phyloP scores from a whole-genome alignment of 768 basidiomycete genomes.

The Hypsizygus marmoreus region DNA sequence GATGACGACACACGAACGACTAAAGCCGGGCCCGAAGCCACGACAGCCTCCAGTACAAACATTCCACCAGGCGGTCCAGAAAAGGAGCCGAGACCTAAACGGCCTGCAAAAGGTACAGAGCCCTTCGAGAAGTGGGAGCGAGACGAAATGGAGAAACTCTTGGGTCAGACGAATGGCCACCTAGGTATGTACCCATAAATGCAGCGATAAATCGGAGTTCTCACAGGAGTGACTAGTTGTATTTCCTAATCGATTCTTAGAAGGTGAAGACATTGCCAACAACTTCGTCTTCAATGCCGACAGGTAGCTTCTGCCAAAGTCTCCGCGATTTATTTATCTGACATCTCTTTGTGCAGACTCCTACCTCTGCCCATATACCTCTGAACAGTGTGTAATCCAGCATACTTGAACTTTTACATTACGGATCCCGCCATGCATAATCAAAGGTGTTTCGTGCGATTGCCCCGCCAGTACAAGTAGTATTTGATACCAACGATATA shows the following conservation, averaged over 20 bases:
- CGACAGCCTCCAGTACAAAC: slow-evolving; percentile 26
- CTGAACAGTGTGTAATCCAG: slow-evolving; percentile 24
- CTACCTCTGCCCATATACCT: slow-evolving; percentile 77
- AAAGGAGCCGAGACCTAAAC: slow-evolving; percentile 40
- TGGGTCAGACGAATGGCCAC: slow-evolving; percentile 80
- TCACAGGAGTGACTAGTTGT: slow-evolving; percentile 75
- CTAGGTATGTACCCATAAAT: slow-evolving; percentile 59
- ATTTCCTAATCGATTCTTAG: slow-evolving; percentile 84
- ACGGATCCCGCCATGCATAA: no score
- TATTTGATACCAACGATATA: no score
- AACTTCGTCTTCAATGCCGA: slow-evolving; percentile 95
- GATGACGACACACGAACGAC: slow-evolving; percentile 22
- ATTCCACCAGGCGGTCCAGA: slow-evolving; percentile 22
- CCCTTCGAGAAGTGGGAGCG: slow-evolving; percentile 82
- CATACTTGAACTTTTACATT: neutral
- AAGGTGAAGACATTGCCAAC: slow-evolving; percentile 88
- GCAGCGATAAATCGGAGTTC: neutral
- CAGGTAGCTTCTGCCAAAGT: slow-evolving; percentile 42
- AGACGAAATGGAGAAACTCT: slow-evolving; percentile 85
- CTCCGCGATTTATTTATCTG: slow-evolving; percentile 7
- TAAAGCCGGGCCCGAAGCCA: slow-evolving; percentile 33
- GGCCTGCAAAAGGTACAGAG: slow-evolving; percentile 53
- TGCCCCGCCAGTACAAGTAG: no score
- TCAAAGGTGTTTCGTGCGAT: no score
- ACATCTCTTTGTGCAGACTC: slow-evolving; percentile 40